A percentile compares a stretch with the other conserved stretches of the same genome.
Conservation (phyloP, 495 filamentous ascomycete genomes). For the Penicillium antarcticum region DNA sequence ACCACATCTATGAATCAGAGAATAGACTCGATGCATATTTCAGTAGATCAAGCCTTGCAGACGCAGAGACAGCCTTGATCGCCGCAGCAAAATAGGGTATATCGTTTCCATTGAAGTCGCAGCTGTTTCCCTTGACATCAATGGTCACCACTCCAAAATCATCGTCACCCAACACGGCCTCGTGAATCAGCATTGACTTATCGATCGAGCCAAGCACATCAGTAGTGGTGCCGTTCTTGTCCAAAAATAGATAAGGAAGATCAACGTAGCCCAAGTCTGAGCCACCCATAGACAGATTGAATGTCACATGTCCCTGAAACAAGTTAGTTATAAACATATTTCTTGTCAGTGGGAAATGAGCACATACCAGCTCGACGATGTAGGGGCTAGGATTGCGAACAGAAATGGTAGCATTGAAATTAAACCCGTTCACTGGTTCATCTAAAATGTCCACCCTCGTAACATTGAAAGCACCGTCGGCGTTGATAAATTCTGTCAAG, state of each 20-base stretch:
- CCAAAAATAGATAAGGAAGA: constrained; percentile 23
- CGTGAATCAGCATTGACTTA: constrained; percentile 14
- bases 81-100: constrained; percentile 32
- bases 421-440: constrained; percentile 22
- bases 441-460: constrained; percentile 21
- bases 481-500: constrained; percentile 21
- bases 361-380: constrained; percentile 24
- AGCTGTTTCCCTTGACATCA: constrained; percentile 22
- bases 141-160: constrained; percentile 21
- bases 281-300: constrained; percentile 27
- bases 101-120: constrained; percentile 24
- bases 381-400: constrained; percentile 23
- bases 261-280: constrained; percentile 24
- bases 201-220: constrained; percentile 20
- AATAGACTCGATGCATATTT: constrained; percentile 23
- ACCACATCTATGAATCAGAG: background rate
- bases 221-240: constrained; percentile 7
- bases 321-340: background rate
- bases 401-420: constrained; percentile 29
- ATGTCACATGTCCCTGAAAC: constrained; percentile 22
- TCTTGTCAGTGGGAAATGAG: background rate
- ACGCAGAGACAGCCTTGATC: constrained; percentile 21
- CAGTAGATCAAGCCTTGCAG: constrained; percentile 19
- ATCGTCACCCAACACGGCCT: constrained; percentile 15
- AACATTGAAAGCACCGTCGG: constrained; percentile 22